Base-by-base conservation (phyloP, 306 rosid genomes). In the Ziziphus jujuba region DNA sequence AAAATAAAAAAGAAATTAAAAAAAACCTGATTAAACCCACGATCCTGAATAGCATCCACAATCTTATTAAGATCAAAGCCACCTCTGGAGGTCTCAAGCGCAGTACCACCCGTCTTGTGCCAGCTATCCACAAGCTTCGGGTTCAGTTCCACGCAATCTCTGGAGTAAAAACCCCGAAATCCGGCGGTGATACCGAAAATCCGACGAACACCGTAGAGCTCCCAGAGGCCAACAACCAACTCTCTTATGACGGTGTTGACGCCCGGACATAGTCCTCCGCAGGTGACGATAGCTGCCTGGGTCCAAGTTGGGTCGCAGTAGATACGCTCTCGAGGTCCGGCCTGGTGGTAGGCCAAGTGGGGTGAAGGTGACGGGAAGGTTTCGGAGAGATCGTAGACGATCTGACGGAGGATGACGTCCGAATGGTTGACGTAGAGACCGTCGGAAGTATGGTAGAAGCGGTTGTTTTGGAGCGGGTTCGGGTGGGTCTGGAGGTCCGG, bases 191-290 rank as follows among this genome's bases (percentile, higher is more conserved):
- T 25, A 22, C 98, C 98, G 23, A 74, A 80, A 9, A 91, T 91
- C 7, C 79, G 71, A 43, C 95, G 86, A 35, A 89, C 95, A 3
- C 87, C 89, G 13, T 89, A 91, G 59, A 87, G 85, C 4, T 91
- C 84, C 95, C 95, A 87, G 44, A 85, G 75, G 50, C 82, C 87
- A 48, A 66, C 73, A 12, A 85, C 91, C 1, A 91, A 89, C 82
- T 91, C 98, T 69, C 98, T 71, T 48, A 89, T 81, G 22, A 87
- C 96, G 23, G 98, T 91, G 75, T 91, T 91, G 4, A 87, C 61
- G 17, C 98, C 96, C 6, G 98, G 98, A 47, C 91, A 83, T 49
- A 86, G 81, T 14, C 88, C 91, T 3, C 88, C 91, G 56, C 88
- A 86, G 16, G 88, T 78, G 9, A 91, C 95, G 12, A 91, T 82